Evolutionary conservation across 2,329 filamentous ascomycete genomes (phyloP).

Genomic region (Microdochium paspali): DNA sequence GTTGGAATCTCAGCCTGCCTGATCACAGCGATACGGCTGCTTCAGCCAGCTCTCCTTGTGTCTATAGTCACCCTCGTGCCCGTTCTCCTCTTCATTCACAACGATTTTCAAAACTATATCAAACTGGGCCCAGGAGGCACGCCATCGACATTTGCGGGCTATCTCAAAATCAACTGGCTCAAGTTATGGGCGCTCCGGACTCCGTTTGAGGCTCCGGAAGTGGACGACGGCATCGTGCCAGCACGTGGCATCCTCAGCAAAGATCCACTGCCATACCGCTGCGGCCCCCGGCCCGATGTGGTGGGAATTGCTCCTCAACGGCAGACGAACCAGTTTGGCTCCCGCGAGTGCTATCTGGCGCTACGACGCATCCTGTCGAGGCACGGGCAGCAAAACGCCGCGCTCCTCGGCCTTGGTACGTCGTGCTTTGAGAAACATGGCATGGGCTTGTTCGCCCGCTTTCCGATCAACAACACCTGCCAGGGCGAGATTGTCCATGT

Average conservation of each 20-base stretch:
- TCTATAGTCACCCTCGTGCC: conserved; percentile 40
- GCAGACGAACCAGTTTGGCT: conserved; percentile 61
- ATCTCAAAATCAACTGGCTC: conserved; percentile 63
- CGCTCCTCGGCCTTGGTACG: conserved; percentile 48
- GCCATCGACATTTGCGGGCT: conserved; percentile 63
- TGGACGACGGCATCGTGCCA: conserved; percentile 41
- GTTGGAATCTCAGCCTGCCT: conserved; percentile 33
- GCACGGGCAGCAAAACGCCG: conserved; percentile 35
- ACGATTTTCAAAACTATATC: conserved; percentile 69
- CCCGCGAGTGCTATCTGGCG: conserved; percentile 39
- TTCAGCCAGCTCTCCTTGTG: conserved; percentile 37
- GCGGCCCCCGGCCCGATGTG: conserved; percentile 55
- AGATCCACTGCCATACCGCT: conserved; percentile 47
- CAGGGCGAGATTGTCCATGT: conserved; percentile 78
- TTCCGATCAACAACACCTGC: conserved; percentile 59
- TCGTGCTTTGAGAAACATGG: conserved; percentile 80
- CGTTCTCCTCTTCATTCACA: conserved; percentile 42
- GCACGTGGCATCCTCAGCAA: conserved; percentile 46
- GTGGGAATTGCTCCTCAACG: conserved; percentile 74
- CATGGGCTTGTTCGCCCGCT: conserved; percentile 61
- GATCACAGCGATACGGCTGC: conserved; percentile 40
- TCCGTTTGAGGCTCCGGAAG: conserved; percentile 50
- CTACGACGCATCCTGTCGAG: conserved; percentile 43
- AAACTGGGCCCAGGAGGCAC: conserved; percentile 74
- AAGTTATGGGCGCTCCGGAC: conserved; percentile 63